A percentile compares a stretch with the other conserved stretches of the same genome.
Evolutionary conservation across 2,329 filamentous ascomycete genomes (phyloP).

Genomic region (Pseudogymnoascus sp.): DNA sequence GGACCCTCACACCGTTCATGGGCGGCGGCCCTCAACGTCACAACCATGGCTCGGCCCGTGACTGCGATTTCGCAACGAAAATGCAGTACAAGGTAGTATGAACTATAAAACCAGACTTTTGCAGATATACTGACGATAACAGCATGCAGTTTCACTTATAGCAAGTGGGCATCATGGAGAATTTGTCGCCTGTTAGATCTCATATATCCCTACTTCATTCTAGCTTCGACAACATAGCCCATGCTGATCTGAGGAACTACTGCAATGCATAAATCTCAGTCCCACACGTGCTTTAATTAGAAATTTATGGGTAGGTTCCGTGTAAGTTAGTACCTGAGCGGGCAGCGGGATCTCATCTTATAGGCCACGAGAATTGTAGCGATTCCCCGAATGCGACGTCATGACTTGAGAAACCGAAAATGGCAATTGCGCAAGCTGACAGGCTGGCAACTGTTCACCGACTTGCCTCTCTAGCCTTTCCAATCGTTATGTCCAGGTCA

Average conservation of each 20-base stretch:
- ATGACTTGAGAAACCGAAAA: neutral
- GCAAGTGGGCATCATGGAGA: too few relatives aligned
- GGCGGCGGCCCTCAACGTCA: neutral
- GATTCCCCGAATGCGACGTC: neutral
- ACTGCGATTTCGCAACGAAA: neutral
- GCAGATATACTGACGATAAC: neutral
- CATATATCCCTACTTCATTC: neutral
- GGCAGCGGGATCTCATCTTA: neutral
- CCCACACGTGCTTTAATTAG: neutral
- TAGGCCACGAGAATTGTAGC: neutral
- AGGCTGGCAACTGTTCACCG: neutral
- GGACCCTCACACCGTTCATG: neutral
- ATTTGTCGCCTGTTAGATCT: neutral
- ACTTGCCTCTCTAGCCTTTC: neutral
- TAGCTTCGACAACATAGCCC: neutral
- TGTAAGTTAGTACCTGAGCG: neutral
- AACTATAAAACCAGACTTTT: neutral
- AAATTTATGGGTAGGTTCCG: neutral
- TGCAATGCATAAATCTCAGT: neutral
- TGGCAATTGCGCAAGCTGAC: neutral
- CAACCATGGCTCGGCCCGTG: constrained; percentile 4
- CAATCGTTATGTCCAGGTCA: neutral
- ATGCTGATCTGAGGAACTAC: neutral
- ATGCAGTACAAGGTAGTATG: neutral
- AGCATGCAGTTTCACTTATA: neutral